Evolutionary conservation across 768 basidiomycete genomes (phyloP).

Genomic region (Glaciozyma antarctica): DNA sequence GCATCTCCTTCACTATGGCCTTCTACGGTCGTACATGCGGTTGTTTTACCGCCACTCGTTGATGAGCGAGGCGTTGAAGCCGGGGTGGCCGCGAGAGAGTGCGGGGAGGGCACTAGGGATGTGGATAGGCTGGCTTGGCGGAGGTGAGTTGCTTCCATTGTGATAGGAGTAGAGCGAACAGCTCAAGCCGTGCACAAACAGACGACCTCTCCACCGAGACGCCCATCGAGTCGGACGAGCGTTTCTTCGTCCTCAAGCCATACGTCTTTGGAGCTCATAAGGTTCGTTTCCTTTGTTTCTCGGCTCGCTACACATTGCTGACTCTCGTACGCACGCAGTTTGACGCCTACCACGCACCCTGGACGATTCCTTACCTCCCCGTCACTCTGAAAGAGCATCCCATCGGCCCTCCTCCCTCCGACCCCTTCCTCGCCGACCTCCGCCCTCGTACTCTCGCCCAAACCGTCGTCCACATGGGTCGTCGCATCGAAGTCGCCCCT

Average conservation of each 20-base stretch:
- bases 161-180: not conserved
- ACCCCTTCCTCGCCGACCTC: constrained; percentile 40
- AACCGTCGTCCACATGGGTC: constrained; percentile 38
- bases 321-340: constrained; percentile 30
- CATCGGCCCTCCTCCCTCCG: constrained; percentile 18
- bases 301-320: not conserved
- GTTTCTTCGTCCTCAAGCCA: constrained; percentile 42
- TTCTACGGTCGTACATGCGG: constrained; percentile 35
- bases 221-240: constrained; percentile 37
- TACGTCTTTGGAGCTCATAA: constrained; percentile 44
- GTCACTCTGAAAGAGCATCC: constrained; percentile 24
- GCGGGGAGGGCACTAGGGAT: constrained; percentile 37
- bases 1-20: constrained; percentile 32
- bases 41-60: constrained; percentile 39
- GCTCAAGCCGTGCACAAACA: not conserved
- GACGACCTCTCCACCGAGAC: constrained; percentile 34
- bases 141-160: constrained; percentile 6
- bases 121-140: constrained; percentile 39
- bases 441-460: constrained; percentile 34
- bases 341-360: constrained; percentile 40
- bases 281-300: constrained; percentile 27
- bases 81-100: constrained; percentile 40
- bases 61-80: constrained; percentile 37
- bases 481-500: constrained; percentile 35
- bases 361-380: constrained; percentile 40